Base-by-base conservation (phyloP, 495 filamentous ascomycete genomes). In the Cenococcum geophilum region DNA sequence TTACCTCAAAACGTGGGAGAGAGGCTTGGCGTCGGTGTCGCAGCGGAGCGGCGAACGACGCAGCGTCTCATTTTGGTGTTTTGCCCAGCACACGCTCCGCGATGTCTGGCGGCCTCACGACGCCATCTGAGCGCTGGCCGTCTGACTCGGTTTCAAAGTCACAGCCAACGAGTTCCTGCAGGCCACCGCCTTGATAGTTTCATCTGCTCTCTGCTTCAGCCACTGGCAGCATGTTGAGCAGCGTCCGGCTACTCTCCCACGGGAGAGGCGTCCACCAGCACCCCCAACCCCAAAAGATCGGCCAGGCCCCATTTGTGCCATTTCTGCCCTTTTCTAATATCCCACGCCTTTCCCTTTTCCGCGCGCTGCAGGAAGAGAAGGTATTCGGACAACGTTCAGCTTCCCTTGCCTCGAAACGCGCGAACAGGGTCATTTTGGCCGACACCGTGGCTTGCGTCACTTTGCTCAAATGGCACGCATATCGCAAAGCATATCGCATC, bases 1-100 rank as follows among this genome's bases (percentile, higher is more conserved):
- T 66, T 62, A 62, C 27, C 27, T 32, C 63, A 50, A 45, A 62
- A 59, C 63, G 63, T 62, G 63, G 63, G 59, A 62, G 58, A 22
- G 3, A 43, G 16, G 53, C 42, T 45, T 52, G 42, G 51, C 22
- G 11, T 12, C 37, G 14, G 23, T n/a, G 49, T 55, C 42, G 56
- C 47, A 59, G 32, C 40, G 11, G 40, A 40, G 40, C 40, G 4
- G 40, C 18, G 14, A 45, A 45, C 18, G 12, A 14, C 2, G 14
- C 40, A 18, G 40, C 40, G 18, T 45, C 14, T 18, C 40, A 45
- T 18, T 18, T 18, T 45, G 40, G 40, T 45, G 40, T 45, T 45
- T 45, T 4, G 12, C 11, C 3, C 40, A 18, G 12, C 40, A 10
- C 40, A n/a, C n/a, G n/a, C n/a, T n/a, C n/a, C n/a, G n/a, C n/a